These are phyloP conservation scores for Holtermanniella nyarrowii DNA, from an alignment of 768 basidiomycete species.

Conservation along the genomic window DNA sequence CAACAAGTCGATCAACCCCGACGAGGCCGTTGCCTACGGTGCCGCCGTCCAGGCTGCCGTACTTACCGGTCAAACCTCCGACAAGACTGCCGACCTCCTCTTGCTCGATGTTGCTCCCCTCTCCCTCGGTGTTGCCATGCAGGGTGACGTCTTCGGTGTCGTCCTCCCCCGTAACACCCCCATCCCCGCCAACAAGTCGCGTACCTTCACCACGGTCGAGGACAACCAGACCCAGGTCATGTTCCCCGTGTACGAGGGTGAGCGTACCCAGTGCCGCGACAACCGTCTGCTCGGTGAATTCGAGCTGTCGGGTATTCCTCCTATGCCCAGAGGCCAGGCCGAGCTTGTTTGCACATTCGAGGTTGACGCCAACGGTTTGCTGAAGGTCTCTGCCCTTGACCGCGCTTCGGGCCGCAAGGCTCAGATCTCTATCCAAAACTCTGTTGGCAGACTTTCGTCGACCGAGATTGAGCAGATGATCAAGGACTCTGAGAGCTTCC, in stretches of 20 bases:
- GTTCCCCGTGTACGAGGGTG: slow-evolving; percentile 99
- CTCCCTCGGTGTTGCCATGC: slow-evolving; percentile 99
- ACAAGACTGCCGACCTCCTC: slow-evolving; percentile 96
- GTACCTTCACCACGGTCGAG: slow-evolving; percentile 98
- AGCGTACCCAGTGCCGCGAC: slow-evolving; percentile 98
- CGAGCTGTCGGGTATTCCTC: slow-evolving; percentile 96
- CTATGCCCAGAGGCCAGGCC: slow-evolving; percentile 98
- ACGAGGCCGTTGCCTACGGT: slow-evolving; percentile 99
- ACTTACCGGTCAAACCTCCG: slow-evolving; percentile 95
- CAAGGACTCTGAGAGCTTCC: slow-evolving; percentile 75
- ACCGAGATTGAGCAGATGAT: slow-evolving; percentile 99
- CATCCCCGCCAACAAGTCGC: slow-evolving; percentile 97
- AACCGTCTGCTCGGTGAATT: slow-evolving; percentile 99
- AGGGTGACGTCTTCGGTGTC: slow-evolving; percentile 98
- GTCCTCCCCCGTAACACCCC: slow-evolving; percentile 99
- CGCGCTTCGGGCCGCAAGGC: slow-evolving; percentile 99
- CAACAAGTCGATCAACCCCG: slow-evolving; percentile 99
- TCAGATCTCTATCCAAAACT: slow-evolving; percentile 92
- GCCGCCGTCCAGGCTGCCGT: slow-evolving; percentile 99
- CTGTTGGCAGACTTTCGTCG: slow-evolving; percentile 92
- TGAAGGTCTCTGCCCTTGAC: slow-evolving; percentile 98
- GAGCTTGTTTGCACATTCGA: slow-evolving; percentile 99
- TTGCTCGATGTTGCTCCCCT: slow-evolving; percentile 97
- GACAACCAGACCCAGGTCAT: slow-evolving; percentile 99
- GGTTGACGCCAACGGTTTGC: slow-evolving; percentile 96